Evolutionary conservation across 2,329 filamentous ascomycete species (phyloP), one percentile per base, ranked within the genome.

Genomic region (Sarocladium brachiariae): DNA sequence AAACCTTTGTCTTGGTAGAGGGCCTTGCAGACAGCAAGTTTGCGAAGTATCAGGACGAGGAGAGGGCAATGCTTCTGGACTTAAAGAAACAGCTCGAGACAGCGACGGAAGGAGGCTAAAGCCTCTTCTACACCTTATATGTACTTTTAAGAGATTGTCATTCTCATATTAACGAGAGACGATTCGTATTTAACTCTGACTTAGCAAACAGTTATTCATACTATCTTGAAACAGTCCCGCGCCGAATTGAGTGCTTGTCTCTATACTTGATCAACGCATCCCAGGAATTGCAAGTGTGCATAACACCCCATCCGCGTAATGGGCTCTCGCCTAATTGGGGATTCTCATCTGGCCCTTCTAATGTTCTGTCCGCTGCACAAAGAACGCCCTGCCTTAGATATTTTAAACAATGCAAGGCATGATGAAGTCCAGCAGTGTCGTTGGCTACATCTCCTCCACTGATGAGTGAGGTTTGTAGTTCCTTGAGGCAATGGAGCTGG

Each of bases 371-470:
- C 30, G 51, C 51, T 21, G 49, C 51, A 37, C 49, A 53, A 23
- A 53, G 49, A 47, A 53, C 50, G 18, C 34, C 51, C 49, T 53
- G 51, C 41, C 51, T 49, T 14, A 53, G 21, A 24, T 50, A 53
- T 18, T 53, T 39, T 30, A 53, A 53, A 46, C 49, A 53, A 39
- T 53, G 49, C 49, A 23, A 35, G 33, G 33, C 33, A 35, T 35
- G 33, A 35, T 35, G 33, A 35, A 35, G 33, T 35, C 11, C 33
- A 35, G 33, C 34, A 13, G 49, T 47, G 25, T 53, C 38, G 27
- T 51, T 31, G 9, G 49, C 39, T 23, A 38, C 38, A 25, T 51
- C 38, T 27, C 31, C 49, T 11, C 37, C 49, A 33, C 43, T 51
- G 49, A 51, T 39, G 7, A 51, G 38, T 11, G 33, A 18, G 14